Base-by-base conservation (phyloP, 345 rosid species). In the Melastoma malabathricum region DNA sequence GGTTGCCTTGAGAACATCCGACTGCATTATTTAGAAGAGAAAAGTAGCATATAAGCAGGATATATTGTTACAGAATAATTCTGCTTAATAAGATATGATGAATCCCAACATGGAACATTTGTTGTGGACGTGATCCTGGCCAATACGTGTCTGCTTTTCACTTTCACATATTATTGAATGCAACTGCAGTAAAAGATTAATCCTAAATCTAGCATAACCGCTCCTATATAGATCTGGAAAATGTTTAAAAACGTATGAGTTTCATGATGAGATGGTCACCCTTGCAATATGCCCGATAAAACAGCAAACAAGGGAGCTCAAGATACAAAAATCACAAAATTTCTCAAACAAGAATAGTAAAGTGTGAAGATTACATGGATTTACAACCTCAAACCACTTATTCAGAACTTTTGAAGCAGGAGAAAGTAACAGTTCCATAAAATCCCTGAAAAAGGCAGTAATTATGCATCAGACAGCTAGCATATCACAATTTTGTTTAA, bases 341-440 rank as follows among this genome's bases (percentile, higher is more conserved):
- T 16, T 38, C 15, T 19, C 43, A 29, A 22, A 27, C 44, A 16
- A 9, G 41, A 46, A 29, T 13, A 20, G 39, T 45, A 61, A 29
- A 17, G 55, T 17, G 47, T 2, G 19, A 13, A 18, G 47, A 47
- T 39, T 51, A 39, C 18, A 13, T 16, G 4, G 27, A 39, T 60
- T 44, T 15, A 56, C 58, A 50, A 89, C 97, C 94, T 89, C 84
- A 80, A 86, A 86, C 97, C 97, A 89, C 50, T 78, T 89, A 69
- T 89, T 83, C 72, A 86, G 55, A 59, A 86, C 76, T 66, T 86
- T 83, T 12, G 90, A 79, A 69, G 94, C 83, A 16, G 95, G 94
- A 14, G 97, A 72, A 60, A 89, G 31, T 31, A 89, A 63, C 59
- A 89, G 86, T 56, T 81, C 90, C 90, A 80, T 63, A 59, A 86